Evolutionary conservation across 345 rosid genomes (phyloP).

Genomic region (Euphorbia tirucalli): DNA sequence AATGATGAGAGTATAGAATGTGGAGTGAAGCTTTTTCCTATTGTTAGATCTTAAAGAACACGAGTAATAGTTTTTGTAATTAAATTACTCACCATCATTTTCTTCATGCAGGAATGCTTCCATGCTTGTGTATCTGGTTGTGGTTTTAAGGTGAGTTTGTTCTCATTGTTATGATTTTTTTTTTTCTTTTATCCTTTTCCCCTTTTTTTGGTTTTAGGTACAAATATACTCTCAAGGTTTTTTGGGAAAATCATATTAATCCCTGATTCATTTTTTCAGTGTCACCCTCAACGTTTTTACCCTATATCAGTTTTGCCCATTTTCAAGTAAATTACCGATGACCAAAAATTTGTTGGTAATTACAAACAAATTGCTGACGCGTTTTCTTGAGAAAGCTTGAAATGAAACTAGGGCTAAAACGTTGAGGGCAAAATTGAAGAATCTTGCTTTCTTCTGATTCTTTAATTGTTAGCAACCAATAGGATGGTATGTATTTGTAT

Average conservation of each 20-base stretch:
- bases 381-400: no score
- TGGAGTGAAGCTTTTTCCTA: neutral
- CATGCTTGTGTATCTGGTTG: slow-evolving; percentile 89
- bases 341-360: no score
- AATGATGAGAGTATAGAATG: neutral
- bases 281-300: no score
- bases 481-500: neutral
- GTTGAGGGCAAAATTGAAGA: neutral
- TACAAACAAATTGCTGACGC: no score
- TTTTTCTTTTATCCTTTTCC: no score
- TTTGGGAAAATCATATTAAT: neutral
- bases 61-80: neutral
- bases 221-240: neutral
- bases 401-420: no score
- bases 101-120: slow-evolving; percentile 69
- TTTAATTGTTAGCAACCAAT: neutral
- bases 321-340: no score
- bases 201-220: neutral
- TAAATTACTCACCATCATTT: neutral
- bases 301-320: no score
- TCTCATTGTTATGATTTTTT: neutral
- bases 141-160: slow-evolving; percentile 69
- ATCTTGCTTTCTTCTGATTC: neutral
- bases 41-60: neutral
- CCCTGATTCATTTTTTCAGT: no score